These are phyloP conservation scores for Chimonanthus salicifolius DNA, from an alignment of 164 flowering plant species.

Conservation along the genomic window DNA sequence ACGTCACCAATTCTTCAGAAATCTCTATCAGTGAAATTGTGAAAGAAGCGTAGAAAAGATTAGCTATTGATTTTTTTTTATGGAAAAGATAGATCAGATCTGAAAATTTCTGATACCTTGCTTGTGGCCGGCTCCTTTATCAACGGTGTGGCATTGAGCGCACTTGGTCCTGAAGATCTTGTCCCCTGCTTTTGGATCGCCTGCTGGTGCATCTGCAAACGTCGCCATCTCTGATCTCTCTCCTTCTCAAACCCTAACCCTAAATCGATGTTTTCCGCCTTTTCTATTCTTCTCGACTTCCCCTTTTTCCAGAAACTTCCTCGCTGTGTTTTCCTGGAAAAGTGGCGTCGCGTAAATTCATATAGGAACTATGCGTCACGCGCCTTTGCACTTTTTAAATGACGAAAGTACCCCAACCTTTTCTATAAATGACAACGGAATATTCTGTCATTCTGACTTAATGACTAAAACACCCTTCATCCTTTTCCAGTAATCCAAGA, in stretches of 20 bases:
- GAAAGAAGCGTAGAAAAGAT: not conserved
- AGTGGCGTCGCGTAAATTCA: no score
- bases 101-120: constrained; percentile 27
- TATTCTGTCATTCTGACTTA: no score
- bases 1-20: no score
- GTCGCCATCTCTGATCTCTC: constrained; percentile 45
- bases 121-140: constrained; percentile 50
- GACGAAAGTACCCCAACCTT: no score
- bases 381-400: no score
- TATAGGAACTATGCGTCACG: no score
- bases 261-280: not conserved
- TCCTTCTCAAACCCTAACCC: not conserved
- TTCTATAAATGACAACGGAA: no score
- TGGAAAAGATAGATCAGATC: not conserved
- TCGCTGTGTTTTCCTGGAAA: no score
- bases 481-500: no score
- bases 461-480: no score
- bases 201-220: constrained; percentile 66
- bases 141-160: constrained; percentile 57
- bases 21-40: not conserved
- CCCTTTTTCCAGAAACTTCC: not conserved
- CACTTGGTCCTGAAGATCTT: constrained; percentile 86
- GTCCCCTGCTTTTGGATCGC: constrained; percentile 48
- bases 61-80: not conserved
- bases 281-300: not conserved